Evolutionary conservation across 331 rosid genomes (phyloP).

Genomic region (Arachis monticola): DNA sequence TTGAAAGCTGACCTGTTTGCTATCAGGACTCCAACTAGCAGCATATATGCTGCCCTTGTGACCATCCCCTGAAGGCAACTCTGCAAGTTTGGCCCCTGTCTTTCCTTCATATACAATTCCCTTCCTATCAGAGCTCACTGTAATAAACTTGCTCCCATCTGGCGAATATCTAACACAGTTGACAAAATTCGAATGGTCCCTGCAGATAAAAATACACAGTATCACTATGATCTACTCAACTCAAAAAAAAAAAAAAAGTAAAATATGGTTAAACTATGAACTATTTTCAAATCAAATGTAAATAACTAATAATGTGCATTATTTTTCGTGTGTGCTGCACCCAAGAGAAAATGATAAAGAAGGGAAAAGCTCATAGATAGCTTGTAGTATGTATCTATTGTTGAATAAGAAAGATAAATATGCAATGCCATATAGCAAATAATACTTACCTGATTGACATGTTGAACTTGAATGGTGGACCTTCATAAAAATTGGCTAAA

Average conservation of each 20-base stretch:
- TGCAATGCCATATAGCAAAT: constrained; percentile 10
- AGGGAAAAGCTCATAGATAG: constrained; percentile 9
- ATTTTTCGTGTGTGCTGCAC: too few relatives aligned
- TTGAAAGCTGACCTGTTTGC: constrained; percentile 66
- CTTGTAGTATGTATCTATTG: background rate
- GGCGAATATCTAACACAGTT: constrained; percentile 91
- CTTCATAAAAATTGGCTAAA: constrained; percentile 87
- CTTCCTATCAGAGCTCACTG: constrained; percentile 90
- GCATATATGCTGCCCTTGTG: constrained; percentile 97
- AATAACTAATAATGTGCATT: constrained; percentile 7
- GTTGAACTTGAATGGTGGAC: constrained; percentile 94
- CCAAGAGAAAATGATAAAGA: constrained; percentile 3
- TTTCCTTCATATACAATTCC: constrained; percentile 80
- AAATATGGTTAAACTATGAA: constrained; percentile 14
- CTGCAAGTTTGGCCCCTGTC: constrained; percentile 84
- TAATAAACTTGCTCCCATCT: constrained; percentile 92
- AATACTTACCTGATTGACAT: constrained; percentile 74
- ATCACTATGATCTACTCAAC: constrained; percentile 49
- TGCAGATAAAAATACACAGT: constrained; percentile 52
- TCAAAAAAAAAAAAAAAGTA: constrained; percentile 20
- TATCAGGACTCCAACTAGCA: constrained; percentile 93
- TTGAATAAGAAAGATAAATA: constrained; percentile 9
- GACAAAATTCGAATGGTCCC: constrained; percentile 94
- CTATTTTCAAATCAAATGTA: constrained; percentile 20
- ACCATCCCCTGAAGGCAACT: constrained; percentile 76